Conservation (phyloP, 495 filamentous ascomycete species). For the Corynascus novoguineensis region DNA sequence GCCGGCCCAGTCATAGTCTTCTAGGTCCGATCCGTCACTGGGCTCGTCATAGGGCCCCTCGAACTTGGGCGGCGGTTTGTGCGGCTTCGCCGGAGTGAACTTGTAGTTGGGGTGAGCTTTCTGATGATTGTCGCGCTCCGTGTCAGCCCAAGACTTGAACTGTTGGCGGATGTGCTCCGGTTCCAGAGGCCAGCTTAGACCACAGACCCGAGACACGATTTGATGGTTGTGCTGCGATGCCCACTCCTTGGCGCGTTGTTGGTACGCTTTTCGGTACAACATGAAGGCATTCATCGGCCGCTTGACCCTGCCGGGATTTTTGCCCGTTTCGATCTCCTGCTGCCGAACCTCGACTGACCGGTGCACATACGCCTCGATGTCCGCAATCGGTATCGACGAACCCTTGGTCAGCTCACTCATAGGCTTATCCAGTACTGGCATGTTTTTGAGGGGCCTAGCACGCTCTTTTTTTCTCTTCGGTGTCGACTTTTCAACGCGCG, state of each 20-base stretch:
- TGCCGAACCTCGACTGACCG: slow-evolving; percentile 60
- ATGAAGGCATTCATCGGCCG: slow-evolving; percentile 98
- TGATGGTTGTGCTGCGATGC: slow-evolving; percentile 90
- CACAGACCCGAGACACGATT: slow-evolving; percentile 78
- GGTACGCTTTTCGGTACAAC: slow-evolving; percentile 91
- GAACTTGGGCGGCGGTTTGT: slow-evolving; percentile 41
- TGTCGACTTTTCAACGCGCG: slow-evolving; percentile 33
- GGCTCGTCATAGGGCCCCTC: slow-evolving; percentile 28
- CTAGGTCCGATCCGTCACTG: slow-evolving; percentile 36
- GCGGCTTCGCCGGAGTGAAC: slow-evolving; percentile 79
- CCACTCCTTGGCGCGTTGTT: slow-evolving; percentile 77
- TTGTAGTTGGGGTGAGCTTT: slow-evolving; percentile 89
- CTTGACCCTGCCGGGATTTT: slow-evolving; percentile 72
- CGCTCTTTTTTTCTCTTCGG: slow-evolving; percentile 48
- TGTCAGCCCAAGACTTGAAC: slow-evolving; percentile 73
- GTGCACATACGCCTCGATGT: slow-evolving; percentile 81
- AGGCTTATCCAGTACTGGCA: slow-evolving; percentile 56
- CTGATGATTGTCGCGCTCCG: slow-evolving; percentile 82
- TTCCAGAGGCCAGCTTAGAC: slow-evolving; percentile 81
- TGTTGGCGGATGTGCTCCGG: slow-evolving; percentile 62
- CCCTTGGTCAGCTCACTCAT: slow-evolving; percentile 70
- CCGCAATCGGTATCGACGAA: slow-evolving; percentile 56
- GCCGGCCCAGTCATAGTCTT: slow-evolving; percentile 33
- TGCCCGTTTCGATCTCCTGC: slow-evolving; percentile 59
- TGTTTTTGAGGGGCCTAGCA: slow-evolving; percentile 45